A percentile compares a stretch with the other conserved stretches of the same genome.
phyloP scores from a whole-genome alignment of 2,329 filamentous ascomycete species.

The Ophiostoma ips region DNA sequence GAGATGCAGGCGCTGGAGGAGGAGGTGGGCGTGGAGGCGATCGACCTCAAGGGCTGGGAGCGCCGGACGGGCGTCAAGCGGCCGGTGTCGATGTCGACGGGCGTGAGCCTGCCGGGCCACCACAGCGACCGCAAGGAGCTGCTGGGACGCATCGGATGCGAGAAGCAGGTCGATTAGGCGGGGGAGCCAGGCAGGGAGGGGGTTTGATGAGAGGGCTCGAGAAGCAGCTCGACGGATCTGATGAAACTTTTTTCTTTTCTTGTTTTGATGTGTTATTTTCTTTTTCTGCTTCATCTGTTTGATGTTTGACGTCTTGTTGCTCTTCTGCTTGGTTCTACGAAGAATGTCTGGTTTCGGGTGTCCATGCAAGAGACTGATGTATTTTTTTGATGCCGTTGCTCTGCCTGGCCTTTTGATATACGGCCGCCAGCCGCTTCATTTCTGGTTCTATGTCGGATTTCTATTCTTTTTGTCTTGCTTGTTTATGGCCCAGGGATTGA shows the following conservation, averaged over 20 bases:
- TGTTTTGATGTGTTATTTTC: slow-evolving; percentile 1
- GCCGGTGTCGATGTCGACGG: slow-evolving; percentile 33
- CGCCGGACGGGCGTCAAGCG: slow-evolving; percentile 41
- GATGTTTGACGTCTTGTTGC: not conserved
- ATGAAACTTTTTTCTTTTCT: not conserved
- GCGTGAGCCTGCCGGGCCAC: slow-evolving; percentile 54
- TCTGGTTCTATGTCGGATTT: too few species aligned
- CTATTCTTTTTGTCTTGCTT: too few species aligned
- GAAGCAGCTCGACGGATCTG: too few species aligned
- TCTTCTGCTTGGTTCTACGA: not conserved
- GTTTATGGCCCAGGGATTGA: too few species aligned
- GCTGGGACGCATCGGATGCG: slow-evolving; percentile 68
- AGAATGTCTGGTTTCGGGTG: not conserved
- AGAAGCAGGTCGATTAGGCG: slow-evolving; percentile 49
- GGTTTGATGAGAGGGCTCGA: too few species aligned
- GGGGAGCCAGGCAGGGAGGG: too few species aligned
- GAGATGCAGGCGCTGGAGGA: slow-evolving; percentile 49
- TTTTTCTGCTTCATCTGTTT: not conserved
- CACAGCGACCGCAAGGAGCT: slow-evolving; percentile 70
- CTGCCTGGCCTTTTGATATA: not conserved
- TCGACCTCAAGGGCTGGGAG: slow-evolving; percentile 53
- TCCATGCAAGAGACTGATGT: not conserved
- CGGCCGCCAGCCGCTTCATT: too few species aligned
- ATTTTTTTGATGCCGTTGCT: not conserved
- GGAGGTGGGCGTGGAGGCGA: slow-evolving; percentile 59